Evolutionary conservation across 1,284 basidiomycete species (phyloP).

Genomic region (Pulveroboletus sp.): DNA sequence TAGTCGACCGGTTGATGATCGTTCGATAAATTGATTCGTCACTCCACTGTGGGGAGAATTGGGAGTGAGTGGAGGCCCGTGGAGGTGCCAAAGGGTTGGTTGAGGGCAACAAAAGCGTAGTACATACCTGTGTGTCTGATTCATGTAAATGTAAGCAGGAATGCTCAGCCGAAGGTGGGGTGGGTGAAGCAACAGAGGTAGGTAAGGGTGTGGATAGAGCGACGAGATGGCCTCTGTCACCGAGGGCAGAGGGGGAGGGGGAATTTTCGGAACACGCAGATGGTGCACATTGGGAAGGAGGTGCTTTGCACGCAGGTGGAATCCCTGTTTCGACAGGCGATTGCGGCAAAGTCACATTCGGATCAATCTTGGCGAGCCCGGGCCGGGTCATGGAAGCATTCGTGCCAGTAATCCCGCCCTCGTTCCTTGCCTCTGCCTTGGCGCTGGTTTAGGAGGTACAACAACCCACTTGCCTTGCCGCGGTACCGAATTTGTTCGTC

Average conservation of each 20-base stretch:
- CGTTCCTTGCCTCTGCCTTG: conserved; percentile 59
- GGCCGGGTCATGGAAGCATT: conserved; percentile 8
- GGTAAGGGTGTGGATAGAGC: conserved; percentile 12
- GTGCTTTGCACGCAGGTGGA: neutral
- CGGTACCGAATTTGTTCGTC: conserved; percentile 77
- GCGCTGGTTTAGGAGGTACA: conserved; percentile 70
- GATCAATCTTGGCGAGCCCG: neutral
- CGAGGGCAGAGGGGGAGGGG: neutral
- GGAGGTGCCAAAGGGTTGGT: conserved; percentile 1
- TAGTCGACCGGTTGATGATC: no score
- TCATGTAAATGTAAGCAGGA: conserved; percentile 1
- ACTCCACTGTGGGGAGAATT: conserved; percentile 13
- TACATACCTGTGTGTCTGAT: conserved; percentile 7
- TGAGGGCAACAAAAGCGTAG: conserved; percentile 2
- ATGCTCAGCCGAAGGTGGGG: conserved; percentile 5
- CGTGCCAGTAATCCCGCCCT: conserved; percentile 55
- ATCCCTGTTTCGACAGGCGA: neutral
- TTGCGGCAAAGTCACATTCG: neutral
- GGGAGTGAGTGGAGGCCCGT: conserved; percentile 9
- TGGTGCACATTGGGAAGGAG: neutral
- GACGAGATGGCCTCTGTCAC: conserved; percentile 22
- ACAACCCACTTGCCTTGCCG: conserved; percentile 74
- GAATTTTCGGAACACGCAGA: neutral
- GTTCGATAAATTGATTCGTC: no score
- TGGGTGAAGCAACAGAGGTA: neutral